phyloP scores from a whole-genome alignment of 495 filamentous ascomycete genomes.

The Penicillium cosmopolitanum region DNA sequence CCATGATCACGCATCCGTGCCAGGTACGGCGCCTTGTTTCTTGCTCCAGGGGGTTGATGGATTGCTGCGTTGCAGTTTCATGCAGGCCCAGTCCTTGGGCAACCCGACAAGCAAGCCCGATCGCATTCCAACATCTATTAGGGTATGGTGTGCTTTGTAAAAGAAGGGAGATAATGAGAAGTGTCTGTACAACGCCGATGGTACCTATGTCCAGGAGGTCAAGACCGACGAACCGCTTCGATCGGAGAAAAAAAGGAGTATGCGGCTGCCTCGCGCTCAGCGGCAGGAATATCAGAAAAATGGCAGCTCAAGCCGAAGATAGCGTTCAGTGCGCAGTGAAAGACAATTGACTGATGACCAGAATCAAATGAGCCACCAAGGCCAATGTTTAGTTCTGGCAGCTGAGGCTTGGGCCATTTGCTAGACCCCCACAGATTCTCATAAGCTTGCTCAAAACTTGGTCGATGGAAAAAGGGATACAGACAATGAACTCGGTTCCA shows the following conservation, averaged over 20 bases:
- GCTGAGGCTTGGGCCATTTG: constrained; percentile 23
- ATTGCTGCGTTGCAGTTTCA: constrained; percentile 29
- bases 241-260: constrained; percentile 51
- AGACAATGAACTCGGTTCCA: constrained; percentile 46
- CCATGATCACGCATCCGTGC: constrained; percentile 54
- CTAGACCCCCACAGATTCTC: constrained; percentile 43
- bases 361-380: constrained; percentile 46
- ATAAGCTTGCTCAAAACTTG: constrained; percentile 46
- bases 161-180: constrained; percentile 46
- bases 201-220: constrained; percentile 48
- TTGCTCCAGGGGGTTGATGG: constrained; percentile 36
- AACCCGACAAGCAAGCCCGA: constrained; percentile 51
- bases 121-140: constrained; percentile 49
- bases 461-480: constrained; percentile 52
- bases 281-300: constrained; percentile 42
- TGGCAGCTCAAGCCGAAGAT: constrained; percentile 51
- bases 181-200: constrained; percentile 49
- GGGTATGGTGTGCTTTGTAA: constrained; percentile 53
- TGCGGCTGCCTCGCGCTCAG: constrained; percentile 39
- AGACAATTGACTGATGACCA: constrained; percentile 42
- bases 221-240: constrained; percentile 47
- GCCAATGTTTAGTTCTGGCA: constrained; percentile 39
- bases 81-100: constrained; percentile 53
- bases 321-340: constrained; percentile 48
- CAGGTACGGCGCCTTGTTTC: constrained; percentile 52